Base-by-base conservation (phyloP, 2,329 filamentous ascomycete species). In the Neofusicoccum ribis region DNA sequence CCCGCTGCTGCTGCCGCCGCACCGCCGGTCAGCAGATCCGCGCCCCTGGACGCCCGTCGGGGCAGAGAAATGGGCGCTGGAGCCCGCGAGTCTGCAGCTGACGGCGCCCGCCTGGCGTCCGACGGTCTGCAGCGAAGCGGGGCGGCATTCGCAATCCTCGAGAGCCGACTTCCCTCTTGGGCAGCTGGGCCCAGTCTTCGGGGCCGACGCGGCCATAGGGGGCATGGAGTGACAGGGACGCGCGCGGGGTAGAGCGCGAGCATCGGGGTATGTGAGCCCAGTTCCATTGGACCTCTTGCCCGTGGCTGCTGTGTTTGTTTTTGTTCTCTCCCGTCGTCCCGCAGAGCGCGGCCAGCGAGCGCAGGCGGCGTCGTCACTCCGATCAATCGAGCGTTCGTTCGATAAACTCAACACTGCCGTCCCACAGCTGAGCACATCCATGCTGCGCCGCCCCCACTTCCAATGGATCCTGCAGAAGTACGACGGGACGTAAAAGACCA, bases 91-190 rank as follows among this genome's bases (percentile, higher is more conserved):
- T 31, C 17, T 14, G 54, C 54, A 46, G 54, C 54, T 56, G 54
- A 59, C 41, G 52, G 52, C 36, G 34, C n/a, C 8, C 17, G 52
- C 50, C 50, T 54, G 50, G 50, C 50, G 50, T 54, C 50, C 11
- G 36, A 31, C 51, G 39, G 54, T 14, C 23, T 20, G 54, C 54
- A 46, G 54, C 41, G n/a, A 34, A 59, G 54, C 54, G 54, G 54
- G 54, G 54, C 23, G 5, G 27, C 39, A 46, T 36, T 41, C 54
- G 54, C 41, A 59, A 34, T 59, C 54, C 27, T 58, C n/a, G 23
- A 51, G 39, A 23, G 27, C 54, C 37, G 27, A 41, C 54, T 46
- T 59, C 41, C 54, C 27, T 23, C 20, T 36, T 59, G 8, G 41
- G 54, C 27, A 31, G 27, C 23, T 7, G 39, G 54, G 15, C 54